phyloP scores from a whole-genome alignment of 345 rosid species.

The Durio zibethinus region DNA sequence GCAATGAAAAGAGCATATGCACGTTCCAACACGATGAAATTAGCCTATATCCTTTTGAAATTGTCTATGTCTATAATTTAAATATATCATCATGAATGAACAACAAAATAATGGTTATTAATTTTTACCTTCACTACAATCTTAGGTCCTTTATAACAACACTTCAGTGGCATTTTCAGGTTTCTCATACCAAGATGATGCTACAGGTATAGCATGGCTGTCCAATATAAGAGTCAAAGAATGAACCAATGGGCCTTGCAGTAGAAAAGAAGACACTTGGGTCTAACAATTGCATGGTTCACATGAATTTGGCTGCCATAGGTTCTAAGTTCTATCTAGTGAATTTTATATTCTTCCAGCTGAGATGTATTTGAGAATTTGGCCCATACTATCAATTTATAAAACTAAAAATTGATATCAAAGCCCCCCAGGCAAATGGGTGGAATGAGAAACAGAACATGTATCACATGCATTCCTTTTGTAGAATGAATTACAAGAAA shows the following conservation, averaged over 20 bases:
- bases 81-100: background rate
- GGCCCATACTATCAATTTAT: background rate
- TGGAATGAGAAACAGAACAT: background rate
- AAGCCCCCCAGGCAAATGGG: background rate
- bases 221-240: background rate
- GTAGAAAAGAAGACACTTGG: background rate
- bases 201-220: background rate
- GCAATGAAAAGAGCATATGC: background rate
- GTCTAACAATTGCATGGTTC: background rate
- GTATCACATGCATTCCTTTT: background rate
- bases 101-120: background rate
- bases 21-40: background rate
- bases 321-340: background rate
- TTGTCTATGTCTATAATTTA: background rate
- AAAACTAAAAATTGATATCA: background rate
- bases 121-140: background rate
- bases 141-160: background rate
- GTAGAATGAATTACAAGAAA: background rate
- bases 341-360: background rate
- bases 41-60: background rate
- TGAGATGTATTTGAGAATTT: background rate
- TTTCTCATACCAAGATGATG: background rate
- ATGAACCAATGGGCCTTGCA: background rate
- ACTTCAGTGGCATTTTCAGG: background rate
- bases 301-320: background rate